Evolutionary conservation across 2,329 filamentous ascomycete genomes (phyloP), one percentile per base, ranked within the genome.

Genomic region (Ilyonectria robusta): DNA sequence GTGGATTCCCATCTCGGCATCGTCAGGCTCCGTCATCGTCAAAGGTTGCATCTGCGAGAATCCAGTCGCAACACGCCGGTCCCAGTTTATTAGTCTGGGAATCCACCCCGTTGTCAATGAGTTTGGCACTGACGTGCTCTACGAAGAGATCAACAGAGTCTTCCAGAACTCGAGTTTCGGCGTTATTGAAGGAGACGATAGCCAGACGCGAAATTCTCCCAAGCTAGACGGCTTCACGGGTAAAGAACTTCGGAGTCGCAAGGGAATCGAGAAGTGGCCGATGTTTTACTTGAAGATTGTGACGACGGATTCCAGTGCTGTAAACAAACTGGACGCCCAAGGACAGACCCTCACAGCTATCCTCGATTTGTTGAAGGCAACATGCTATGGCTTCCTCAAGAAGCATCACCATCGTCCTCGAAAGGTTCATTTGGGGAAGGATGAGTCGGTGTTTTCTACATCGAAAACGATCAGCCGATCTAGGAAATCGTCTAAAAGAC

Each of bases 31-130:
- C 1, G 75, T 96, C 10, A 85, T 85, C 1, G 84, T 98, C 29
- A 85, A 84, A 66, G 94, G 94, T 2, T 89, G 89, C 40, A 90
- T 98, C 17, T 97, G 90, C 3, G 83, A 91, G 1, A 80, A 84
- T 1, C 93, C 95, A 0, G 88, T 88, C 19, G 91, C 94, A 1
- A 93, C 88, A 1, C 94, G 90, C 70, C 87, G 88, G 21, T 82
- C 89, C 2, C 95, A 98, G 73, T 97, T 97, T 77, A 87, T 98
- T 23, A 93, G 93, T 5, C 80, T 97, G 29, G 94, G 93, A 0
- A 87, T 94, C 8, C 82, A 86, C 9, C 93, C 94, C 0, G 72
- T 97, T 2, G 77, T 83, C 1, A 82, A 87, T 26, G 83, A 86
- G 4, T 81, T 83, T 54, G 87, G 86, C 0, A 85, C 88, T 3